phyloP scores from a whole-genome alignment of 805 yeast species.

The Candida rishiriensis region DNA sequence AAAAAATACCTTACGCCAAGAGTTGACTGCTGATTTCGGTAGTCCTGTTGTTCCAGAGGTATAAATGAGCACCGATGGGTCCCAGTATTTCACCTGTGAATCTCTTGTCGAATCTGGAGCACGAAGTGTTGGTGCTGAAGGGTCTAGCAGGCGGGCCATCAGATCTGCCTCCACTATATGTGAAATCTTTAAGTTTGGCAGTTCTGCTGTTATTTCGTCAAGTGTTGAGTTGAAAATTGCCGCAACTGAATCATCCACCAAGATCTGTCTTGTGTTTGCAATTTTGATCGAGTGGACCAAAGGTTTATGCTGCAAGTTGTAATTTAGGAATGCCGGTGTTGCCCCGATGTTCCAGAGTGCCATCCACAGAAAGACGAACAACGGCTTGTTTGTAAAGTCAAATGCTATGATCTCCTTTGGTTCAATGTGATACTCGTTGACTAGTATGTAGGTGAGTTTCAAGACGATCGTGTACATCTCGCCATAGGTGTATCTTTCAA shows the following conservation, averaged over 20 bases:
- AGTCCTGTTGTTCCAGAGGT: conserved; percentile 95
- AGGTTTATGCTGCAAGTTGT: conserved; percentile 68
- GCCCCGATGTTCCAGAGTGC: conserved; percentile 93
- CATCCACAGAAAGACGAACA: conserved; percentile 75
- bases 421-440: conserved; percentile 56
- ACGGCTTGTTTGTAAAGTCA: conserved; percentile 77
- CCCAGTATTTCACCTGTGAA: conserved; percentile 50
- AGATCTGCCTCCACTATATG: conserved; percentile 18
- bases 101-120: conserved; percentile 56
- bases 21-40: conserved; percentile 90
- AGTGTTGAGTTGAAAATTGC: conserved; percentile 41
- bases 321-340: conserved; percentile 79
- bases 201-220: conserved; percentile 30
- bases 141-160: conserved; percentile 9
- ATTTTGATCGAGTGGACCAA: conserved; percentile 75
- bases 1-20: conserved; percentile 79
- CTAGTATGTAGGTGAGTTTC: conserved; percentile 61
- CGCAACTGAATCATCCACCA: conserved; percentile 68
- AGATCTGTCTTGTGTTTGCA: conserved; percentile 58
- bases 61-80: conserved; percentile 70
- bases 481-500: conserved; percentile 63
- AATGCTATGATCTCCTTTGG: conserved; percentile 68
- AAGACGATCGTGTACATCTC: conserved; percentile 65
- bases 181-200: conserved; percentile 26
- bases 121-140: conserved; percentile 42